Evolutionary conservation across 1,139 yeast species (phyloP), one percentile per base, ranked within the genome.

Genomic region (Candida freyschussii): DNA sequence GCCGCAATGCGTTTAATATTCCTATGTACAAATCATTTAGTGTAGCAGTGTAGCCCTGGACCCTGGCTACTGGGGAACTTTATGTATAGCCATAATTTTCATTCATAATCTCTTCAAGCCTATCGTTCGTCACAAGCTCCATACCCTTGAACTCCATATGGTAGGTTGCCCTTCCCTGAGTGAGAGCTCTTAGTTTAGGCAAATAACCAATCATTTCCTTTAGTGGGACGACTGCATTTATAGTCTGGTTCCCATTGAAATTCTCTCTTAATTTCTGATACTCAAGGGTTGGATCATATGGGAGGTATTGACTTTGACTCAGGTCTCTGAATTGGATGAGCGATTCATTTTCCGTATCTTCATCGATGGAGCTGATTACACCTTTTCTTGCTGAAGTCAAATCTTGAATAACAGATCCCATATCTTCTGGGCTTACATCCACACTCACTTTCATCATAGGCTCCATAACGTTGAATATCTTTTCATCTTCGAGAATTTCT

Each of bases 191-290:
- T 29, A 91, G 62, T 37, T 74, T 76, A 6, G 79, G 76, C 34
- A 86, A 68, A 53, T 91, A 91, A 2, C 96, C 95, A 34, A 89
- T 73, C 96, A 91, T 87, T 44, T 82, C 94, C 42, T 80, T 70
- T 48, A 91, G 64, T 8, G 98, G 97, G 0, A 89, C 89, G 37
- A 72, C 74, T 0, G 96, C 96, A 12, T 65, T 62, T 24, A 89
- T 72, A 3, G 72, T 62, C 50, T 83, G 82, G 17, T 39, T 37
- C 4, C 51, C 43, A 33, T 68, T 69, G 15, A 57, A 57, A 6
- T 45, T 48, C n/a, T 43, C 47, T 15, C 42, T 43, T 11, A 45
- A 31, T 15, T 46, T 48, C 4, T 50, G 48, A 24, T 39, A 33
- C 24, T 50, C 50, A 36, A 67, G 36, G 0, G 75, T 69, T 12